These are phyloP conservation scores for Penicillium paxilli DNA, from an alignment of 495 filamentous ascomycete species.

Conservation along the genomic window DNA sequence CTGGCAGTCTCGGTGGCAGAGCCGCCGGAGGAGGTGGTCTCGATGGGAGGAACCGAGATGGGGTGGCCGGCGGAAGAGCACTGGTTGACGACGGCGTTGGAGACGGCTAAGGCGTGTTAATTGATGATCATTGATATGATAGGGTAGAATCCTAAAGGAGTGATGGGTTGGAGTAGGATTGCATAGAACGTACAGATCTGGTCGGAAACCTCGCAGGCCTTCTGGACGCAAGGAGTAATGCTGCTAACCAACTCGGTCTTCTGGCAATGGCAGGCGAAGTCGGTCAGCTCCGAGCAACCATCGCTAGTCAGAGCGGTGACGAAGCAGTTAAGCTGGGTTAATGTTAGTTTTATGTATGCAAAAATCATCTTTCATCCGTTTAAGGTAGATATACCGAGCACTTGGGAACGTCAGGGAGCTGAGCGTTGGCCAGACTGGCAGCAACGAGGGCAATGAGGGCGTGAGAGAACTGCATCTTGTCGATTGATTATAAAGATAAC, in stretches of 20 bases:
- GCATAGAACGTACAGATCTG: conserved; percentile 34
- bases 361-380: background rate
- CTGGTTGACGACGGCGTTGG: conserved; percentile 32
- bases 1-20: conserved; percentile 13
- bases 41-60: conserved; percentile 37
- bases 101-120: conserved; percentile 27
- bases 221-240: conserved; percentile 48
- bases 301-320: conserved; percentile 37
- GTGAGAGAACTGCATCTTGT: conserved; percentile 44
- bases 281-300: conserved; percentile 43
- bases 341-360: no score
- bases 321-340: conserved; percentile 43
- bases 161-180: background rate
- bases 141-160: background rate
- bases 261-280: conserved; percentile 55
- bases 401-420: conserved; percentile 39
- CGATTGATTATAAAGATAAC: conserved; percentile 3
- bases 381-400: conserved; percentile 42
- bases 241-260: conserved; percentile 38
- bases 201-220: conserved; percentile 36
- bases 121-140: background rate
- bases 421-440: conserved; percentile 38
- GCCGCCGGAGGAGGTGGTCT: conserved; percentile 14
- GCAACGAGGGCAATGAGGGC: conserved; percentile 35
- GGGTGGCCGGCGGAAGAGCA: conserved; percentile 40